phyloP scores from a whole-genome alignment of 148 eudicot species.

The Nepenthes gracilis region DNA sequence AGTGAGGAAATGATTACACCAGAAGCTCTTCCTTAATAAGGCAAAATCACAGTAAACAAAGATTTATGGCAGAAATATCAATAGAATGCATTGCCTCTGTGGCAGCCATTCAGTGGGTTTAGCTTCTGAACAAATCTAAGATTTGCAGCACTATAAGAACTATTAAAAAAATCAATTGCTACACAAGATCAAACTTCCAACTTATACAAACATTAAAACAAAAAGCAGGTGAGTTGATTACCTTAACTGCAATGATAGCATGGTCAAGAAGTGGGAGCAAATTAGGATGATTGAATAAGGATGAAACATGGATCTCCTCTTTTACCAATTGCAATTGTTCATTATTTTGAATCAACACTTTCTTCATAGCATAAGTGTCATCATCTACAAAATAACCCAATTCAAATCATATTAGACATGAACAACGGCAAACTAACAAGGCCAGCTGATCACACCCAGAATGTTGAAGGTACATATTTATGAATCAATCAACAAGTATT shows the following conservation, averaged over 20 bases:
- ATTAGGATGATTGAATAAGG: constrained; percentile 86
- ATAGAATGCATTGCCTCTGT: too few relatives aligned
- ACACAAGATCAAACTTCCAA: not conserved
- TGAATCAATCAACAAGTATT: not conserved
- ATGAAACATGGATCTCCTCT: constrained; percentile 93
- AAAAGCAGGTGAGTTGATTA: constrained; percentile 10
- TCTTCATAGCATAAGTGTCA: constrained; percentile 99
- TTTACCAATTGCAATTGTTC: constrained; percentile 94
- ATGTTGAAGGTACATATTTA: not conserved
- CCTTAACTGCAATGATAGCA: constrained; percentile 92
- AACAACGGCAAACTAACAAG: not conserved
- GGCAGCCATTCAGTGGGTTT: too few relatives aligned
- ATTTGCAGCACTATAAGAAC: too few relatives aligned
- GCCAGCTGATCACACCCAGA: not conserved
- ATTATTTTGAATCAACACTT: constrained; percentile 79
- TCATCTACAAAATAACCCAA: constrained; percentile 51
- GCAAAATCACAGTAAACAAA: too few relatives aligned
- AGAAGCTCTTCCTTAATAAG: too few relatives aligned
- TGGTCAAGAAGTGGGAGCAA: constrained; percentile 95
- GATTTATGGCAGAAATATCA: too few relatives aligned
- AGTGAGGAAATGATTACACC: too few relatives aligned
- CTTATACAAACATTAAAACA: not conserved
- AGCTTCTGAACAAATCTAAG: too few relatives aligned
- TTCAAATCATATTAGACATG: constrained; percentile 4
- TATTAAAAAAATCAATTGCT: too few relatives aligned